Base-by-base conservation (phyloP, 2,329 filamentous ascomycete genomes). In the Pseudogymnoascus sp. region DNA sequence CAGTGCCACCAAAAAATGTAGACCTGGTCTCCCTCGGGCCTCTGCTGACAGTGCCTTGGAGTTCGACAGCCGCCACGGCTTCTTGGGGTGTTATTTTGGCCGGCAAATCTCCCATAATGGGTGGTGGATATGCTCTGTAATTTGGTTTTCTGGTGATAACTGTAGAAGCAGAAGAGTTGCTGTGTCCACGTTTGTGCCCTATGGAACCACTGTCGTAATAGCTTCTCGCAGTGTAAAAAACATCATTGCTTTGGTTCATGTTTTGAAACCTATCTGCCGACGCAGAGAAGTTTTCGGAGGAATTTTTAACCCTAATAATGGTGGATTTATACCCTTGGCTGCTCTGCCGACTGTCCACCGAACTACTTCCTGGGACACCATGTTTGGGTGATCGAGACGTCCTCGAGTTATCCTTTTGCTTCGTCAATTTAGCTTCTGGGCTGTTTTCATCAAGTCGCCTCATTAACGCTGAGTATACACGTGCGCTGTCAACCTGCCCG, bases 401-500 rank as follows among this genome's bases (percentile, higher is more conserved):
- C 67, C 11, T 70, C 66, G 5, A 66, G 40, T 66, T 72, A 5
- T 56, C 64, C 28, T 67, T 68, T 28, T 63, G 63, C n/a, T 63
- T 38, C 16, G 66, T 64, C 25, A 67, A 65, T n/a, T 66, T 70
- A 31, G 65, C 59, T 42, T 69, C 64, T 6, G 70, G 69, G 23
- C 75, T 75, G 1, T 75, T 77, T 9, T 80, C 77, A 8, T 78
- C 73, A 43, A 85, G 72, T 36, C 79, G 77, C 65, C 82, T 82
- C 74, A 88, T 83, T n/a, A 89, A 75, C 1, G 85, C 86, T 5
- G 84, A 84, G 68, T 87, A 88, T 2, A 89, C 79, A 37, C 82
- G 79, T 40, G 85, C 79, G 64, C 83, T 85, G 63, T 87, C 80
- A 23, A 84, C 75, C 0, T 75, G 68, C 61, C 68, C 65, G 64